Evolutionary conservation across 176 grass and related monocot species (phyloP).

Genomic region (Alopecurus myosuroides): DNA sequence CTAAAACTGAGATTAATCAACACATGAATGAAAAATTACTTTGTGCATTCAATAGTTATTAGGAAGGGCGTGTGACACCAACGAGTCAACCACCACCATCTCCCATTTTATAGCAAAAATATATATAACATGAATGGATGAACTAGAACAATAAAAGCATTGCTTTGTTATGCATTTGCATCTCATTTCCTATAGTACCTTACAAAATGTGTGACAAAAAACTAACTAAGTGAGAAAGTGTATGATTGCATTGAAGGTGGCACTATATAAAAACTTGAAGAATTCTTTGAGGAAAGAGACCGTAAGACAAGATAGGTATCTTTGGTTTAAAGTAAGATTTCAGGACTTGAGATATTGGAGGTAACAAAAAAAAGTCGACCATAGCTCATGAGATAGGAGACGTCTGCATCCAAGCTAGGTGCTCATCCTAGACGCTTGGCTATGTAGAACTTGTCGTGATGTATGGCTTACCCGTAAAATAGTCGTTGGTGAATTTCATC

Average conservation of each 20-base stretch:
- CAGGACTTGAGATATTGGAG: neutral
- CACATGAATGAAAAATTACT: no score
- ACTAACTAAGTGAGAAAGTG: neutral
- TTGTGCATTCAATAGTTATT: no score
- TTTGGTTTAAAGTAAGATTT: neutral
- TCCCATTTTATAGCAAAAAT: no score
- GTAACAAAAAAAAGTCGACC: neutral
- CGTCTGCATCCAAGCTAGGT: no score
- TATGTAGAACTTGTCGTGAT: no score
- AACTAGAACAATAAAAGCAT: neutral
- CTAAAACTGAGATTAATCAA: no score
- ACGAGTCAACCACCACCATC: no score
- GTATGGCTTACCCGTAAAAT: no score
- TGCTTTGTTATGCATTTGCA: neutral
- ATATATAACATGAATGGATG: neutral
- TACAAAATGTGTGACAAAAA: neutral
- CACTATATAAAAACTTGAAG: neutral
- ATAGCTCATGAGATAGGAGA: no score
- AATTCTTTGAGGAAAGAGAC: neutral
- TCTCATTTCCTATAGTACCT: neutral
- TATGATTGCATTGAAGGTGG: neutral
- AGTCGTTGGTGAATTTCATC: no score
- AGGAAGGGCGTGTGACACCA: no score
- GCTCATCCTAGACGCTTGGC: no score
- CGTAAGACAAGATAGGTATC: neutral